A percentile compares a stretch with the other conserved stretches of the same genome.
These are phyloP conservation scores for Misopates orontium DNA, from an alignment of 257 asterid species.

Conservation along the genomic window DNA sequence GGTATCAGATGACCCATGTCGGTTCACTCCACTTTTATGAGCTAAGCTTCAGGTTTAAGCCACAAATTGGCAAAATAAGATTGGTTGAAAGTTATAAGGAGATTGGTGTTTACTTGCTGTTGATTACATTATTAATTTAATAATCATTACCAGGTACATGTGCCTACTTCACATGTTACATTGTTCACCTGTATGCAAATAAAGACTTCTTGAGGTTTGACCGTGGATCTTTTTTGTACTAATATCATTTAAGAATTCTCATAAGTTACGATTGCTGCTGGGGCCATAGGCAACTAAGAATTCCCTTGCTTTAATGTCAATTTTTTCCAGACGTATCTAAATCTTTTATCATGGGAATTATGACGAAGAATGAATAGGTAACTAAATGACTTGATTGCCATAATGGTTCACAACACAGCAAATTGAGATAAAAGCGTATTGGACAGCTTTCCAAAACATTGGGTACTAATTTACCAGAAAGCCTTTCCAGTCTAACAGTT, in stretches of 20 bases:
- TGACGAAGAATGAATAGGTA: slow-evolving; percentile 6
- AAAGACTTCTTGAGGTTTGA: too few relatives aligned
- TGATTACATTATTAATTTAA: not conserved
- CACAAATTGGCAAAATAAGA: not conserved
- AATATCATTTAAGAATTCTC: too few relatives aligned
- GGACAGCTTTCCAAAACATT: too few relatives aligned
- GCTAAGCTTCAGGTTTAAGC: slow-evolving; percentile 14
- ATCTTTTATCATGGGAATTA: slow-evolving; percentile 1
- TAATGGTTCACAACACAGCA: not conserved
- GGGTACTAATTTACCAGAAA: not conserved
- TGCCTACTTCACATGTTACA: not conserved
- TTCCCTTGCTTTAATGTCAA: too few relatives aligned
- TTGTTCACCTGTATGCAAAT: too few relatives aligned
- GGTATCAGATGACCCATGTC: not conserved
- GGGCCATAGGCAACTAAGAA: too few relatives aligned
- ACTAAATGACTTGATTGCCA: slow-evolving; percentile 8
- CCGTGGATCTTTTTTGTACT: too few relatives aligned
- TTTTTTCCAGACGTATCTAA: not conserved
- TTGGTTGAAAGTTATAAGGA: not conserved
- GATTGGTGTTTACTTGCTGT: not conserved
- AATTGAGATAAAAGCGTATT: too few relatives aligned
- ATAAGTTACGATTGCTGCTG: too few relatives aligned
- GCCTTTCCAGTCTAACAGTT: not conserved
- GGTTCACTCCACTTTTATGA: not conserved
- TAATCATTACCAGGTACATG: slow-evolving; percentile 1